Conservation (phyloP, 768 basidiomycete genomes). For the Chalciporus pseudorubinellus region DNA sequence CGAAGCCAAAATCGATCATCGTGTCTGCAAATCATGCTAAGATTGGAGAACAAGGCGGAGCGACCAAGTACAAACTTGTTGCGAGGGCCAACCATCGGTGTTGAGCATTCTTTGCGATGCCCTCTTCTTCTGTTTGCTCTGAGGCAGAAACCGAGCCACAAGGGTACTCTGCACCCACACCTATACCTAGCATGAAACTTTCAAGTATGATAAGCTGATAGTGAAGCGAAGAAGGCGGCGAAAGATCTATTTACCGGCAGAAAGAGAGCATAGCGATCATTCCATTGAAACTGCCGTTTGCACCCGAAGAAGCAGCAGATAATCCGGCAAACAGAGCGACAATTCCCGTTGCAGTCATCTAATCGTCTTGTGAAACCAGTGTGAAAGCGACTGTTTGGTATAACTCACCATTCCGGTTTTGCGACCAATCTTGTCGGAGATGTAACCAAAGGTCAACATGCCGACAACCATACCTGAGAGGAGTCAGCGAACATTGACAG, state of each 20-base stretch:
- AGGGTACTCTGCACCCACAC: slow-evolving; percentile 87
- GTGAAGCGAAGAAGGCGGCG: neutral
- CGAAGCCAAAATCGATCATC: slow-evolving; percentile 88
- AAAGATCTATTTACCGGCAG: slow-evolving; percentile 53
- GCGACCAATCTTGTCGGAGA: slow-evolving; percentile 83
- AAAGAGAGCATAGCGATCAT: slow-evolving; percentile 75
- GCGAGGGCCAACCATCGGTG: slow-evolving; percentile 86
- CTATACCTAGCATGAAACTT: slow-evolving; percentile 87
- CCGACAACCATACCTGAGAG: slow-evolving; percentile 79
- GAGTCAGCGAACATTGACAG: slow-evolving; percentile 66
- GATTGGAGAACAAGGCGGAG: neutral
- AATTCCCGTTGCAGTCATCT: slow-evolving; percentile 83
- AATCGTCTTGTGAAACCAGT: slow-evolving; percentile 12
- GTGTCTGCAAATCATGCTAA: slow-evolving; percentile 43
- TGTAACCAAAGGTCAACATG: slow-evolving; percentile 77
- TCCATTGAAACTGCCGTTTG: slow-evolving; percentile 65
- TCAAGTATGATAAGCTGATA: neutral
- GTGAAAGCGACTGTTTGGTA: neutral
- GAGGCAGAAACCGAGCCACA: slow-evolving; percentile 87
- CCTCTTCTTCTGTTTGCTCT: slow-evolving; percentile 84
- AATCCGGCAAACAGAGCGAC: slow-evolving; percentile 82
- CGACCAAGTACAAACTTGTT: slow-evolving; percentile 58
- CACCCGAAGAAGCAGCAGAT: slow-evolving; percentile 80
- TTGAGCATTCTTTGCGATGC: slow-evolving; percentile 75
- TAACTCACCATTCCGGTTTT: slow-evolving; percentile 81